Base-by-base conservation (phyloP, 371 early-diverging fungal genomes). In the Rhizopus stolonifer region DNA sequence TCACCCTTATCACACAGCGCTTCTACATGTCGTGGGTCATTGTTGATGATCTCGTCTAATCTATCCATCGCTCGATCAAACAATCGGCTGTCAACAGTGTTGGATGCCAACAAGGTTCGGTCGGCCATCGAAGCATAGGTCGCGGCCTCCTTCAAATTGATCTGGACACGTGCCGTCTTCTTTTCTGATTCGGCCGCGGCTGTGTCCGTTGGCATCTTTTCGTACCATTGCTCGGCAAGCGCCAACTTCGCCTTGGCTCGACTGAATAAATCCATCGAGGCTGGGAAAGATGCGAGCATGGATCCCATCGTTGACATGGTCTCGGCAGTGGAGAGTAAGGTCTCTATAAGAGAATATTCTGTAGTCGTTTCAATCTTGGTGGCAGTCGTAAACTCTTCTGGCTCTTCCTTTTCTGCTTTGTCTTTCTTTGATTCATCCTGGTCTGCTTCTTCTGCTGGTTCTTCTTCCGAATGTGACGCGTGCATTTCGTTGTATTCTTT, bases 1-100 rank as follows among this genome's bases (percentile, higher is more conserved):
- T 89, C 89, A 3, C 85, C 89, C 39, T 78, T 77, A 56, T 86
- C 87, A 52, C 87, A 86, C 47, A 82, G 58, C 1, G 89, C 86
- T 60, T 86, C 87, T 4, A 84, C 84, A 59, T 85, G 68, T 2
- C 67, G 65, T 2, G 70, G 61, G 31, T 84, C 78, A 14, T 69
- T 46, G 15, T 65, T 65, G 40, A 85, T 56, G 11, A 86, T 69
- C 9, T 62, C 61, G 25, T 85, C 76, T 57, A 86, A 54, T 23
- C 72, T 58, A 31, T 73, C 71, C 13, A 83, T 46, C 0, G 74
- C 64, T 19, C 58, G 60, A 15, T 56, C 56, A 44, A 63, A 77
- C 5, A 86, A 69, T 11, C 58, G 49, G 29, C 75, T 74, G 43
- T 82, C 83, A 2, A 79, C 71, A 19, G 49, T 48, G 34, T 61